Evolutionary conservation across 805 yeast species (phyloP).

Genomic region (Metschnikowia shivogae): DNA sequence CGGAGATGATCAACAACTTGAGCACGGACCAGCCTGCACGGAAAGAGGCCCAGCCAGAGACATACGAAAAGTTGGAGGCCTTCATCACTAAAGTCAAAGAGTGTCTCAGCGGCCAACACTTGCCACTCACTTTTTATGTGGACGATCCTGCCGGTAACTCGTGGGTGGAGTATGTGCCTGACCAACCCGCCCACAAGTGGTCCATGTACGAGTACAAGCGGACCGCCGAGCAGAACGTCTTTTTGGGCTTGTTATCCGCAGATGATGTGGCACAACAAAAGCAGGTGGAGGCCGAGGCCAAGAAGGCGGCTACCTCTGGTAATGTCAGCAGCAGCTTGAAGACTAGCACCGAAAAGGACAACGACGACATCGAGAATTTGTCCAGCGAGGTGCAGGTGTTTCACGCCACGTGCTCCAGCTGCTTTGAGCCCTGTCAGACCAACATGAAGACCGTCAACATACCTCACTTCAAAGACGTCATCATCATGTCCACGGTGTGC

Average conservation of each 20-base stretch:
- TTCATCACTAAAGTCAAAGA: constrained; percentile 59
- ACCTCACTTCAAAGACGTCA: constrained; percentile 97
- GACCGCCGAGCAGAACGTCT: constrained; percentile 83
- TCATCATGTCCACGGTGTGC: constrained; percentile 93
- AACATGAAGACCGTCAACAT: constrained; percentile 96
- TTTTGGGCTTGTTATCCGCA: constrained; percentile 73
- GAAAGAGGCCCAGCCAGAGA: constrained; percentile 66
- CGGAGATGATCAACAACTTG: constrained; percentile 81
- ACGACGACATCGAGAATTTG: constrained; percentile 78
- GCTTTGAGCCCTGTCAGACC: constrained; percentile 78
- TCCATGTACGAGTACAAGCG: constrained; percentile 75
- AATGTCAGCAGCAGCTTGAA: constrained; percentile 24
- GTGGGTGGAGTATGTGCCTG: constrained; percentile 87
- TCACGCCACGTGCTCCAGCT: constrained; percentile 87
- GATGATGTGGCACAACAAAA: constrained; percentile 51
- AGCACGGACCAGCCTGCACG: constrained; percentile 78
- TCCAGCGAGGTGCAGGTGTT: constrained; percentile 91
- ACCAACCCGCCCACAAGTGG: constrained; percentile 89
- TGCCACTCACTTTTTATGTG: constrained; percentile 73
- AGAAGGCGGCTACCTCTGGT: constrained; percentile 37
- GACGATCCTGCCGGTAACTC: constrained; percentile 98
- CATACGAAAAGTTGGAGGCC: constrained; percentile 68
- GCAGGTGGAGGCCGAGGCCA: constrained; percentile 47
- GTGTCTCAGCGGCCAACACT: constrained; percentile 60
- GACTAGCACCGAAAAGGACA: constrained; percentile 45